These are phyloP conservation scores for Amorphotheca resinae DNA, from an alignment of 495 filamentous ascomycete genomes.

Conservation along the genomic window DNA sequence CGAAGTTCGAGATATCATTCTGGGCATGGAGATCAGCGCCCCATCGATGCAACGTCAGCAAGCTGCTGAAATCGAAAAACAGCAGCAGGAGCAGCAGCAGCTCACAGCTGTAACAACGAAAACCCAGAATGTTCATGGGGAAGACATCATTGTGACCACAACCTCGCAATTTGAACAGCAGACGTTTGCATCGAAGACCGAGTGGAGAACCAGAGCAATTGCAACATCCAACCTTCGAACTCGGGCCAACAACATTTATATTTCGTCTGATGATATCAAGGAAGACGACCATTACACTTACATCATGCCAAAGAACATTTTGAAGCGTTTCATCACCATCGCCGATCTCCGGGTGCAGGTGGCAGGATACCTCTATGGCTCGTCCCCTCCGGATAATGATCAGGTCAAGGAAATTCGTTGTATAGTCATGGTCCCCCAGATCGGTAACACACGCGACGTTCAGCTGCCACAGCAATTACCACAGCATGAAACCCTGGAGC, in stretches of 20 bases:
- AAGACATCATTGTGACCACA: constrained; percentile 97
- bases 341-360: constrained; percentile 95
- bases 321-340: constrained; percentile 97
- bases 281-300: constrained; percentile 79
- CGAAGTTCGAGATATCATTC: constrained; percentile 96
- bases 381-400: constrained; percentile 84
- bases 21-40: constrained; percentile 99
- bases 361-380: constrained; percentile 89
- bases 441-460: constrained; percentile 84
- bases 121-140: constrained; percentile 94
- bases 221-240: constrained; percentile 94
- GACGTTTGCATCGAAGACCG: constrained; percentile 95
- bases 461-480: constrained; percentile 87
- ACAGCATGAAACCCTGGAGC: constrained; percentile 81
- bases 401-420: constrained; percentile 93
- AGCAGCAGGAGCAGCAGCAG: constrained; percentile 92
- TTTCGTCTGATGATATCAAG: constrained; percentile 81
- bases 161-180: constrained; percentile 96
- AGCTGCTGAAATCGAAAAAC: constrained; percentile 97
- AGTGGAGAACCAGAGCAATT: constrained; percentile 95
- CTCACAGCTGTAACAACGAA: constrained; percentile 96
- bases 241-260: constrained; percentile 94
- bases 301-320: constrained; percentile 97
- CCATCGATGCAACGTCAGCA: constrained; percentile 98
- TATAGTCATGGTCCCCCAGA: constrained; percentile 96